Conservation (phyloP, 495 filamentous ascomycete genomes). For the Cercophora samala region DNA sequence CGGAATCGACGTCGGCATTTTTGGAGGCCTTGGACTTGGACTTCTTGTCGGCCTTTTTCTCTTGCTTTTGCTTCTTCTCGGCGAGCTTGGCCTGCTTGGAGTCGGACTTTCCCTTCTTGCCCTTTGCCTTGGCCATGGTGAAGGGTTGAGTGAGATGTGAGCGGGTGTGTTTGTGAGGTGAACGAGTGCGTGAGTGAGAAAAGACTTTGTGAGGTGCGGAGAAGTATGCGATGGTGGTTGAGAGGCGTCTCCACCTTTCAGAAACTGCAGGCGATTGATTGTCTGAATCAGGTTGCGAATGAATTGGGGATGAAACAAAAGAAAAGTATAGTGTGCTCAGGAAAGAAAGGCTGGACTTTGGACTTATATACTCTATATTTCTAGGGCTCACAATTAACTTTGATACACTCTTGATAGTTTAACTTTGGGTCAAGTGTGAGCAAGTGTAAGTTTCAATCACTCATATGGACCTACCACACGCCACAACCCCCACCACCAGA, state of each 20-base stretch:
- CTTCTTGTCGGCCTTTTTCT: conserved; percentile 62
- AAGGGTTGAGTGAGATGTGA: background rate
- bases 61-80: conserved; percentile 64
- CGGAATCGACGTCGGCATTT: conserved; percentile 49
- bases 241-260: conserved; percentile 1
- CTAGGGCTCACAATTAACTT: too few relatives aligned
- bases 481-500: too few relatives aligned
- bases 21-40: conserved; percentile 51
- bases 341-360: too few relatives aligned
- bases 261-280: background rate
- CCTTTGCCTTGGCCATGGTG: conserved; percentile 58
- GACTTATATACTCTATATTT: too few relatives aligned
- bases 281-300: background rate
- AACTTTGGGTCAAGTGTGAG: too few relatives aligned
- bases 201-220: conserved; percentile 16
- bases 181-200: background rate
- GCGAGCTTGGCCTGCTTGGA: conserved; percentile 60
- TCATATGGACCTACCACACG: too few relatives aligned
- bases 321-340: too few relatives aligned
- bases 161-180: background rate
- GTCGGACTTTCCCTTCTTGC: conserved; percentile 57
- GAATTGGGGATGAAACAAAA: background rate
- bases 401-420: too few relatives aligned
- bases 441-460: too few relatives aligned
- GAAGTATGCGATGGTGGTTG: conserved; percentile 9